Evolutionary conservation across 192 early-diverging fungal species (phyloP), one percentile per base, ranked within the genome.

Genomic region (Coemansia reversa): DNA sequence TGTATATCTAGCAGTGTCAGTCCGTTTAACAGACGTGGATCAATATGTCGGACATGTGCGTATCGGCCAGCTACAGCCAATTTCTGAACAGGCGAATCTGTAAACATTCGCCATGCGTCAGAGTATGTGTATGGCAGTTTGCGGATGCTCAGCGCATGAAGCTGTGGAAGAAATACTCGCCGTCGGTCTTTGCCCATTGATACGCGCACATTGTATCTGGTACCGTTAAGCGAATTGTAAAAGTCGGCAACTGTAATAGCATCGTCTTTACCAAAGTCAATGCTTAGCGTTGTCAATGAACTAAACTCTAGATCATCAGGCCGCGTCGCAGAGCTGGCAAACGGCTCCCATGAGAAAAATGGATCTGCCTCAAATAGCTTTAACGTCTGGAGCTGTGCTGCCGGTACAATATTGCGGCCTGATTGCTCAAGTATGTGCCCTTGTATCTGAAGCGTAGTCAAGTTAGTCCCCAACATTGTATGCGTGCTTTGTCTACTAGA

Each of bases 41-140:
- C 62, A 3, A 77, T 39, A 25, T 77, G 62, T 11, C 75, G 65
- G 11, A 72, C 52, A 18, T 77, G 75, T 1, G 65, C 69, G 24
- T 65, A 67, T 19, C 64, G 70, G 28, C 75, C 75, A 2, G 75
- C 70, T 1, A 77, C 50, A 1, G 70, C 58, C 12, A 77, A 53
- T 0, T 50, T 62, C 7, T 42, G 50, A 0, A 77, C n/a, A 1
- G 75, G 75, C 29, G 75, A 52, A 8, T 54, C 66, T n/a, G 62
- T 51, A 27, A 77, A 77, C 75, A 77, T 77, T 4, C 60, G 23
- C 75, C 75, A 77, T 5, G 75, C 75, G 7, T 30, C 62, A 5
- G 65, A 25, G 63, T 72, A 77, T 2, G 75, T 68, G 28, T 65
- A 77, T 8, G 75, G 75, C 5, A 77, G 62, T 16, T 47, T 55